Percentiles rank a stretch among this genome's conserved stretches.
Evolutionary conservation across 805 yeast genomes (phyloP).

Genomic region (Candida sakaeoensis): DNA sequence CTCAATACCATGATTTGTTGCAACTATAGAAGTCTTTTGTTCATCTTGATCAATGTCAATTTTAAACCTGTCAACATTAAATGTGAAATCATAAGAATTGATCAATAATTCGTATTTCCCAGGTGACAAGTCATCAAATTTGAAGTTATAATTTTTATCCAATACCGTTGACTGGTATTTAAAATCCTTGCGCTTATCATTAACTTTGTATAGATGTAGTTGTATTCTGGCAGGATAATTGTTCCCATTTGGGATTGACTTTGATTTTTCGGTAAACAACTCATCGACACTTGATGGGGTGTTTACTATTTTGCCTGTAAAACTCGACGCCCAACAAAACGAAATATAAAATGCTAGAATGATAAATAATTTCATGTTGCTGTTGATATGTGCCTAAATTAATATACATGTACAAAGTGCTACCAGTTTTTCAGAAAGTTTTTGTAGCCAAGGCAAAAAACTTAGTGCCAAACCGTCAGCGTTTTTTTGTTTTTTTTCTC

Average conservation of each 20-base stretch:
- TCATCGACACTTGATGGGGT: constrained; percentile 24
- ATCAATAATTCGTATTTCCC: constrained; percentile 36
- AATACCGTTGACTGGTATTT: constrained; percentile 15
- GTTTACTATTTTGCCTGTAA: constrained; percentile 23
- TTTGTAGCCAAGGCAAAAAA: neutral
- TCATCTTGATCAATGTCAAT: constrained; percentile 18
- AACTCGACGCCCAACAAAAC: constrained; percentile 12
- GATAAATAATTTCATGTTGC: neutral
- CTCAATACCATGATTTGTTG: constrained; percentile 20
- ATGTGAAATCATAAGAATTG: constrained; percentile 33
- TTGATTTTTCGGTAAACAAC: constrained; percentile 10
- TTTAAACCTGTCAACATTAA: constrained; percentile 22
- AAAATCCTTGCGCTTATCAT: constrained; percentile 6
- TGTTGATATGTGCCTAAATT: neutral
- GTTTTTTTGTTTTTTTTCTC: no score
- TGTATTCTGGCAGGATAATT: constrained; percentile 32
- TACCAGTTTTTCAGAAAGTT: neutral
- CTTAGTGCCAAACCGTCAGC: no score
- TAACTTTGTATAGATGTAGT: constrained; percentile 17
- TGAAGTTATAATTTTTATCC: constrained; percentile 23
- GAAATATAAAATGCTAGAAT: neutral
- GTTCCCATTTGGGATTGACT: constrained; percentile 28
- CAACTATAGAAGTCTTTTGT: constrained; percentile 14
- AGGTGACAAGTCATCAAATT: constrained; percentile 16
- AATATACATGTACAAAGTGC: no score